Base-by-base conservation (phyloP, 2,329 filamentous ascomycete genomes). In the Anisogramma anomala region DNA sequence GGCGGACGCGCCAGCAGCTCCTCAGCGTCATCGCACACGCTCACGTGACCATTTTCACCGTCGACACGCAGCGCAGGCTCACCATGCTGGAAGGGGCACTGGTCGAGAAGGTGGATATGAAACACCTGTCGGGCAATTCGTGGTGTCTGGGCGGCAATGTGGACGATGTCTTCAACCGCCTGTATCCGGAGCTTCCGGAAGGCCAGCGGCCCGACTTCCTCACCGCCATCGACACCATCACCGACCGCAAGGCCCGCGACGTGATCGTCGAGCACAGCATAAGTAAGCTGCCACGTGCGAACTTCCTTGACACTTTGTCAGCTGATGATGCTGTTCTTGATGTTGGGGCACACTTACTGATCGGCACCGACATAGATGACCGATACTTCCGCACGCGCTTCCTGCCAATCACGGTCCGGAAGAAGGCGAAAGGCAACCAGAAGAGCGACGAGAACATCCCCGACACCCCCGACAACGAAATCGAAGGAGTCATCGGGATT, bases 401-500 rank as follows among this genome's bases (percentile, higher is more conserved):
- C 46, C 67, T 84, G 7, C 82, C 83, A 1, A 67, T 84, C 26
- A 58, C 74, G 17, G 71, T 68, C 11, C 74, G 76, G 40, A 69
- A 71, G 33, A 8, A 71, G 33, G 8, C 3, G 19, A 64, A 70
- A 2, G 63, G 65, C 22, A 73, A 74, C 11, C 64, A 68, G 11
- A 67, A 67, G 49, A 61, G 61, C 11, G 66, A 72, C 11, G 58
- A 63, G 3, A 71, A 36, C 20, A 18, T 31, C 8, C 67, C 67
- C 49, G 61, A 61, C 3, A 3, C n/a, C n/a, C 60, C 58, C 11
- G 65, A 72, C 11, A 58, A 64, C 3, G 71, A 65, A 39, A 68
- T 86, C 15, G 77, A 84, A 48, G 82, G 82, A 1, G 80, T 84
- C 2, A 84, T 86, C 42, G 82, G 81, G 2, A 74, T 87, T n/a